A percentile compares a stretch with the other conserved stretches of the same genome.
Evolutionary conservation across 306 rosid species (phyloP).

Genomic region (Glycine latifolia): DNA sequence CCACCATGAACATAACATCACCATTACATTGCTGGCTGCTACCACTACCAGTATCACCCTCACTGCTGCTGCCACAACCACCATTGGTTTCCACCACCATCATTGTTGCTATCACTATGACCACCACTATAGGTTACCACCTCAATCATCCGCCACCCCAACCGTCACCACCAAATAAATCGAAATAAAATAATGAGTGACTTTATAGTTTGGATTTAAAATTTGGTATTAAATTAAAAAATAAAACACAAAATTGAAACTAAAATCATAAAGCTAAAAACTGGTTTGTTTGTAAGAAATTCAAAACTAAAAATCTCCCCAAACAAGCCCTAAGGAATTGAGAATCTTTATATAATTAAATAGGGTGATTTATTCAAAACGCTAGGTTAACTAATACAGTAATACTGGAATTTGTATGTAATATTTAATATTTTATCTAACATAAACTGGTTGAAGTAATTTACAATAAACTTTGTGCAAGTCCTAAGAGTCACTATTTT

Average conservation of each 20-base stretch:
- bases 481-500: not conserved
- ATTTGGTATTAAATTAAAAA: not conserved
- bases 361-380: not conserved
- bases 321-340: not conserved
- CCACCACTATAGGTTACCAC: no score
- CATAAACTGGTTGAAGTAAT: not conserved
- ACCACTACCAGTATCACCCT: no score
- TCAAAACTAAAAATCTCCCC: not conserved
- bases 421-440: conserved; percentile 7
- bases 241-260: not conserved
- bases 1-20: no score
- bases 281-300: not conserved
- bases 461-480: not conserved
- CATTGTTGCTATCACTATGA: no score
- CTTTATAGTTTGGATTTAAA: not conserved
- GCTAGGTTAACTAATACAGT: no score
- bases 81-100: no score
- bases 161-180: no score
- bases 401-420: not conserved
- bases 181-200: not conserved
- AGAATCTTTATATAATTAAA: not conserved
- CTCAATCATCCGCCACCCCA: no score
- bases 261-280: not conserved
- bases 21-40: no score
- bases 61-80: no score